Evolutionary conservation across 2,329 filamentous ascomycete species (phyloP).

Genomic region (Atkinsonella texensis): DNA sequence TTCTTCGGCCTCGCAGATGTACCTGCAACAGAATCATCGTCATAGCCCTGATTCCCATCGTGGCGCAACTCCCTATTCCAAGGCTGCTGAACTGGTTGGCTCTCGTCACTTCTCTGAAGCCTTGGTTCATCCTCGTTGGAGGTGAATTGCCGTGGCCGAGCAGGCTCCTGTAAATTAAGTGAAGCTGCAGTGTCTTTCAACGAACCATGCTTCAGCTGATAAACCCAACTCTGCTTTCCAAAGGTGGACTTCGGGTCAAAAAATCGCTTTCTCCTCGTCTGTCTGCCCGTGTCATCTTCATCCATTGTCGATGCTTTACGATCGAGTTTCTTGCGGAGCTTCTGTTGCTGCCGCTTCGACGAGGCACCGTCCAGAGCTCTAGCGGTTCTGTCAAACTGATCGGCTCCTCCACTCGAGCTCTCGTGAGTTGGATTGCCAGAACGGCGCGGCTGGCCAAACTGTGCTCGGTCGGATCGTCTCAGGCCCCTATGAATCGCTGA

Average conservation of each 20-base stretch:
- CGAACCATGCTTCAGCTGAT: conserved; percentile 36
- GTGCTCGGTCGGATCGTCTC: conserved; percentile 32
- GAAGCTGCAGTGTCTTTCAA: conserved; percentile 17
- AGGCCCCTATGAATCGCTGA: conserved; percentile 60
- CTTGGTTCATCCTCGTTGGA: neutral
- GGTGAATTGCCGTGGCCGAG: conserved; percentile 8
- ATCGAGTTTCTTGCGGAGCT: conserved; percentile 41
- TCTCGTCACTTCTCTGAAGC: neutral
- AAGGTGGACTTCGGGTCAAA: conserved; percentile 35
- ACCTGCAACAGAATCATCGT: neutral
- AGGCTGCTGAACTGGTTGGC: neutral
- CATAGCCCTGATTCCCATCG: neutral
- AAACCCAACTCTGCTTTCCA: conserved; percentile 45
- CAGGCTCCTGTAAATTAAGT: conserved; percentile 15
- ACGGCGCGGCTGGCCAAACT: conserved; percentile 13
- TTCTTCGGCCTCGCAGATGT: conserved; percentile 8
- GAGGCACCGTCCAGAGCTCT: conserved; percentile 19
- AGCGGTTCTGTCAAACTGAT: conserved; percentile 8
- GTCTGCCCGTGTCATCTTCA: conserved; percentile 21
- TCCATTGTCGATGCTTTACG: conserved; percentile 24
- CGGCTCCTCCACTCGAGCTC: conserved; percentile 7
- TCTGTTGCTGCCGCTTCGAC: conserved; percentile 23
- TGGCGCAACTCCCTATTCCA: neutral
- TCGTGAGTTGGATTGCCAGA: conserved; percentile 6
- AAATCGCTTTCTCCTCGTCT: conserved; percentile 40